Evolutionary conservation across 306 rosid genomes (phyloP).

Genomic region (Vigna hirtella): DNA sequence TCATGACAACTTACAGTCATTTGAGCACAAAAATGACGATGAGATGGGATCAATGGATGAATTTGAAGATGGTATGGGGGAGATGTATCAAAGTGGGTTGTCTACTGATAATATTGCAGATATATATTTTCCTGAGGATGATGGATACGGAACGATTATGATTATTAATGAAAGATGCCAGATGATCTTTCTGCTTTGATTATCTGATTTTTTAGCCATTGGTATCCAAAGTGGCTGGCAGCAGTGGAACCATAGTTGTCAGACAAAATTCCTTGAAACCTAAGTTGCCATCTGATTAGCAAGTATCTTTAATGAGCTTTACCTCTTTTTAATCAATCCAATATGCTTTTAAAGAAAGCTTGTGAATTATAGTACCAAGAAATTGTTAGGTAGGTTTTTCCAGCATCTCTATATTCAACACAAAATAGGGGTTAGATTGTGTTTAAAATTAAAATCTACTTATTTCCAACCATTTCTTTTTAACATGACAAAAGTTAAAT

Average conservation of each 20-base stretch:
- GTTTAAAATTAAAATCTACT: neutral
- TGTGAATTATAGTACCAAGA: neutral
- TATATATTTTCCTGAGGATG: constrained; percentile 33
- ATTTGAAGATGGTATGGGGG: constrained; percentile 33
- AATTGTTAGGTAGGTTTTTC: neutral
- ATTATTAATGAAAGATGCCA: constrained; percentile 33
- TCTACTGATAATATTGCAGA: constrained; percentile 33
- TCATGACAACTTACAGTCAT: neutral
- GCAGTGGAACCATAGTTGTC: neutral
- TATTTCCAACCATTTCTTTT: neutral
- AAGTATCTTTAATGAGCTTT: neutral
- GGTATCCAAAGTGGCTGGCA: neutral
- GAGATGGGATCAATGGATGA: constrained; percentile 29
- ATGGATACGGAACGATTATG: constrained; percentile 21
- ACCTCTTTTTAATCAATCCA: neutral
- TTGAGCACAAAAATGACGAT: constrained; percentile 31
- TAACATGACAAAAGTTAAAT: neutral
- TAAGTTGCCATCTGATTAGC: neutral
- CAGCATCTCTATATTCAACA: neutral
- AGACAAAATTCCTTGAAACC: neutral
- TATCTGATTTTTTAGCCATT: neutral
- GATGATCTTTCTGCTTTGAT: neutral
- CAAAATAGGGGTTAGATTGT: neutral
- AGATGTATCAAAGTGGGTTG: neutral
- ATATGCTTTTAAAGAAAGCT: neutral